phyloP scores from a whole-genome alignment of 352 stramenopile species.

The Pythium aquatile region DNA sequence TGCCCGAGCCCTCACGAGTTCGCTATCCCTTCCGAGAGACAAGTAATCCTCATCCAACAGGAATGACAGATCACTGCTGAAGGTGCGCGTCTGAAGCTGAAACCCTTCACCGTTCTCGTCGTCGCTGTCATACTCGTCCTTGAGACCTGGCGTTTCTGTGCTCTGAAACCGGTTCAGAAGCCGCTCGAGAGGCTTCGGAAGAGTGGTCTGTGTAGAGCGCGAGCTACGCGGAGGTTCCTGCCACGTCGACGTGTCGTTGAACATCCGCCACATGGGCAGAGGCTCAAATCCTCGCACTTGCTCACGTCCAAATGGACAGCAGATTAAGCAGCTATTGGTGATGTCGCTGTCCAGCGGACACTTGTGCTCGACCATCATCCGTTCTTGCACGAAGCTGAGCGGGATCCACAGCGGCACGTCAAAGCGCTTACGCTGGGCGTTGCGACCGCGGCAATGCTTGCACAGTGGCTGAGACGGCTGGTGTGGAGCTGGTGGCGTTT shows the following conservation, averaged over 20 bases:
- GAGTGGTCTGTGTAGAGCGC: conserved; percentile 20
- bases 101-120: conserved; percentile 33
- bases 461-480: conserved; percentile 36
- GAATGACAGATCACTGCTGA: conserved; percentile 41
- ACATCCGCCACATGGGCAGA: conserved; percentile 77
- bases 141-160: background rate
- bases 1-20: conserved; percentile 60
- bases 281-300: conserved; percentile 65
- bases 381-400: conserved; percentile 79
- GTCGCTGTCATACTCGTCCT: conserved; percentile 28
- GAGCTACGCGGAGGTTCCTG: conserved; percentile 29
- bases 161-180: conserved; percentile 50
- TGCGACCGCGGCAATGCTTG: conserved; percentile 63
- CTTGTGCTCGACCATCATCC: conserved; percentile 69
- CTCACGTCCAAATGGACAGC: conserved; percentile 40
- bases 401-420: conserved; percentile 78
- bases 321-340: conserved; percentile 57
- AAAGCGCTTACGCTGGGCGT: conserved; percentile 66
- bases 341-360: conserved; percentile 73
- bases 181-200: conserved; percentile 62
- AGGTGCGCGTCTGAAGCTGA: conserved; percentile 18
- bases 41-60: conserved; percentile 49
- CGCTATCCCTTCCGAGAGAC: conserved; percentile 54
- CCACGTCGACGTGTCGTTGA: conserved; percentile 33
- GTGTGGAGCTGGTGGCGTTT: background rate